Percentiles rank a stretch among this genome's conserved stretches.
phyloP scores from a whole-genome alignment of 768 basidiomycete genomes.

The Lyophyllum decastes region DNA sequence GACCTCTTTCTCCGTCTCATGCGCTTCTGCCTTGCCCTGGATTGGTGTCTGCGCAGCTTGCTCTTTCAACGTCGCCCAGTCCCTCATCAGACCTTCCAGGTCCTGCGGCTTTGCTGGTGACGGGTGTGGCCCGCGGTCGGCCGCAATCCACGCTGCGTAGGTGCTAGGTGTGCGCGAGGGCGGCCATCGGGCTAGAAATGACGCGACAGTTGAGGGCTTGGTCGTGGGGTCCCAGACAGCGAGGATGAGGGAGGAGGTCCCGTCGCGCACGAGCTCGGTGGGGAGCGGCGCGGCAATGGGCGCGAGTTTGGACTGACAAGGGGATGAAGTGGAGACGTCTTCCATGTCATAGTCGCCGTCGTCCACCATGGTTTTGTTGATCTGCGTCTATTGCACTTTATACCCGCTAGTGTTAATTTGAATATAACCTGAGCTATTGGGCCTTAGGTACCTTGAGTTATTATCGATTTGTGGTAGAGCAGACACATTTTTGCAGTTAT shows the following conservation, averaged over 20 bases:
- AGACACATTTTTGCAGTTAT: neutral
- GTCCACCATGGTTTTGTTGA: slow-evolving; percentile 4
- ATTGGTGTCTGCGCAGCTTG: neutral
- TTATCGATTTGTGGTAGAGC: neutral
- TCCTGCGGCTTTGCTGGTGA: slow-evolving; percentile 3
- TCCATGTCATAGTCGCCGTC: slow-evolving; percentile 11
- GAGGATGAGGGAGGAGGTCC: slow-evolving; percentile 15
- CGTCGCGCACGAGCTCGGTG: slow-evolving; percentile 15
- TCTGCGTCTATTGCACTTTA: neutral
- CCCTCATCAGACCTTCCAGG: slow-evolving; percentile 4
- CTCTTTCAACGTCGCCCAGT: slow-evolving; percentile 12
- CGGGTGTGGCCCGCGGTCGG: slow-evolving; percentile 24
- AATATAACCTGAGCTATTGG: too few species aligned
- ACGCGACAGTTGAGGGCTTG: slow-evolving; percentile 21
- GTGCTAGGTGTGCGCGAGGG: slow-evolving; percentile 34
- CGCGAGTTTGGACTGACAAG: neutral
- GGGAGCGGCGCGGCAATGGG: slow-evolving; percentile 14
- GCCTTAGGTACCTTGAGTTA: too few species aligned
- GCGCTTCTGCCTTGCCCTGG: neutral
- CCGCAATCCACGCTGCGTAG: slow-evolving; percentile 36
- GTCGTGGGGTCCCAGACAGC: slow-evolving; percentile 26
- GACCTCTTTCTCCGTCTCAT: neutral
- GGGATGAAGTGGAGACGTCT: neutral
- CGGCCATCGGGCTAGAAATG: slow-evolving; percentile 36
- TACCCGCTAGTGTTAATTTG: neutral